Evolutionary conservation across 2,329 filamentous ascomycete species (phyloP).

Genomic region (Hymenoscyphus occultus): DNA sequence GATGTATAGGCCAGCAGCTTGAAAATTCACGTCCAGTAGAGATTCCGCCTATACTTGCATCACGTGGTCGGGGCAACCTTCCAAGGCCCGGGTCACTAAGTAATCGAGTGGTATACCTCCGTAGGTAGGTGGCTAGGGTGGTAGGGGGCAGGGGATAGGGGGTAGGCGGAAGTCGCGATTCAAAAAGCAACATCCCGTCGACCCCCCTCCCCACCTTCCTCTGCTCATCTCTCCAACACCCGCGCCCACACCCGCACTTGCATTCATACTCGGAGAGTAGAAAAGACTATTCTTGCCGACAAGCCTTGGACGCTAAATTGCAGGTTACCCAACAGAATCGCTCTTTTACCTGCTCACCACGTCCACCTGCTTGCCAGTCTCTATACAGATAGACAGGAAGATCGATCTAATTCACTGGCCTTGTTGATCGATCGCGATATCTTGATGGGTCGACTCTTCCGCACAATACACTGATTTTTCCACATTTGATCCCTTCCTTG

Average conservation of each 20-base stretch:
- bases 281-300: neutral
- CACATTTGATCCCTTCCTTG: neutral
- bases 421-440: neutral
- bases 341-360: neutral
- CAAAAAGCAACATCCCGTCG: too few relatives aligned
- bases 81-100: neutral
- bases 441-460: neutral
- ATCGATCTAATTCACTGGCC: neutral
- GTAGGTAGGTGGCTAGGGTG: too few relatives aligned
- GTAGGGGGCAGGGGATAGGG: too few relatives aligned
- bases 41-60: neutral
- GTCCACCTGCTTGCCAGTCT: neutral
- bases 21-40: neutral
- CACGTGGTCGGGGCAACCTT: neutral
- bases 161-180: neutral
- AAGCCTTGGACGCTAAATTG: neutral
- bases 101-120: neutral
- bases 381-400: neutral
- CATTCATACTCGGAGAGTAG: neutral
- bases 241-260: neutral
- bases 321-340: slow-evolving; percentile 1
- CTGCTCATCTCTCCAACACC: too few relatives aligned
- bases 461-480: neutral
- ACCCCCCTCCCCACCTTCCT: neutral
- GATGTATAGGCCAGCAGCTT: neutral